Conservation (phyloP, 2,329 filamentous ascomycete genomes). For the Chrysoporthe deuterocubensis region DNA sequence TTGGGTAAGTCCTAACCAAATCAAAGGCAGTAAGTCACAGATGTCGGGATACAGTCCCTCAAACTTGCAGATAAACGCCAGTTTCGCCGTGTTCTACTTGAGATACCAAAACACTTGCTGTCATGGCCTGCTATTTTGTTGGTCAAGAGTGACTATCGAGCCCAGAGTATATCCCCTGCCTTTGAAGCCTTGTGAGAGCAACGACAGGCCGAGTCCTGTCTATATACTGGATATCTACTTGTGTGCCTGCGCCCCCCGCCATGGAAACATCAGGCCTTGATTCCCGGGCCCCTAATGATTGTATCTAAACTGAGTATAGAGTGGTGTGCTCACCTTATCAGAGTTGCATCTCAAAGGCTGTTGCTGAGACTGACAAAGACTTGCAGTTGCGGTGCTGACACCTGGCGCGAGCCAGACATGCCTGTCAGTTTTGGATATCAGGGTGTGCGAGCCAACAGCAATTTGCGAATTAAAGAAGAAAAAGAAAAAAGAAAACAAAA, state of each 20-base stretch:
- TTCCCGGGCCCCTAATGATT: not conserved
- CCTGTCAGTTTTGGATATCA: not conserved
- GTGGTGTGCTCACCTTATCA: not conserved
- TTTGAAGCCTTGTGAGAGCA: not conserved
- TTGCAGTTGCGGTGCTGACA: not conserved
- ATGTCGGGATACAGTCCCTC: not conserved
- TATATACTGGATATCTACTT: not conserved
- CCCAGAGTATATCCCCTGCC: too few species aligned
- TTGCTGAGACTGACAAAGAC: not conserved
- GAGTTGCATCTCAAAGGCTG: slow-evolving; percentile 1
- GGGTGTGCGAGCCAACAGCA: not conserved
- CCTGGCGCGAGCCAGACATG: not conserved
- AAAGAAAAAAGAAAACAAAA: not conserved
- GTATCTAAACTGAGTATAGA: not conserved
- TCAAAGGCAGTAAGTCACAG: not conserved
- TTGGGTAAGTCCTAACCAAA: too few species aligned
- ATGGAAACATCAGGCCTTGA: not conserved
- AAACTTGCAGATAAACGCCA: not conserved
- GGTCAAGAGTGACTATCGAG: too few species aligned
- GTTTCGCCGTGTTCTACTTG: not conserved
- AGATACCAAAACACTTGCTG: not conserved
- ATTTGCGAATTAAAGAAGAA: too few species aligned
- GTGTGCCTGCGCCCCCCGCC: not conserved
- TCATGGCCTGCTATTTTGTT: not conserved
- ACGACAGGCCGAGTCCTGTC: not conserved